These are phyloP conservation scores for Fusarium sp. DNA, from an alignment of 2,329 filamentous ascomycete genomes.

Conservation along the genomic window DNA sequence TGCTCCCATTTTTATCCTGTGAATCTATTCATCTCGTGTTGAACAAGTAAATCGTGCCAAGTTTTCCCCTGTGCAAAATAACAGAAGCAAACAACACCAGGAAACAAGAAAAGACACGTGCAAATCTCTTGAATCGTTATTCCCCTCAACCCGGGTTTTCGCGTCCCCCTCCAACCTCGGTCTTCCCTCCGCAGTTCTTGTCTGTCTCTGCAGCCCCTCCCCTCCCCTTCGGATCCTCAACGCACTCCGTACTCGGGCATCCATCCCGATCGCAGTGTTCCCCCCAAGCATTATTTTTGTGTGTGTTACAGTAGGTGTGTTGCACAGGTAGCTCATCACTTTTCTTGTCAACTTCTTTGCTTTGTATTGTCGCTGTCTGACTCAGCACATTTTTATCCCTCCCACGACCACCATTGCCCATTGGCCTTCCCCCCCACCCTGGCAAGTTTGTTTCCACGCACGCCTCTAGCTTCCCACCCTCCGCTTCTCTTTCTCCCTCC, in stretches of 20 bases:
- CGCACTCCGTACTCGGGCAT: conserved; percentile 31
- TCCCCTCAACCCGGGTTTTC: conserved; percentile 24
- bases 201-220: background rate
- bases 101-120: conserved; percentile 28
- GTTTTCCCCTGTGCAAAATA: background rate
- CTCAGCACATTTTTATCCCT: conserved; percentile 24
- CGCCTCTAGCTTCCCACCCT: conserved; percentile 39
- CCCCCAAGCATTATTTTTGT: conserved; percentile 23
- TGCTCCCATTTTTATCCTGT: background rate
- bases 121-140: conserved; percentile 6
- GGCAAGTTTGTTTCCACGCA: conserved; percentile 27
- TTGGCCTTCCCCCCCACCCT: conserved; percentile 26
- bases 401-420: background rate
- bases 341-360: conserved; percentile 18
- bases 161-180: conserved; percentile 30
- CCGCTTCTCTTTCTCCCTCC: conserved; percentile 19
- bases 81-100: background rate
- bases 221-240: conserved; percentile 10
- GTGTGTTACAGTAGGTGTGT: background rate
- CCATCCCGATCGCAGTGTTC: conserved; percentile 9
- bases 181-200: conserved; percentile 20
- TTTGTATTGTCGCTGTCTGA: conserved; percentile 24
- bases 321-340: conserved; percentile 15
- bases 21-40: background rate
- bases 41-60: conserved; percentile 23